Conservation (phyloP, 441 rosid species). For the Syzygium syzygioides region DNA sequence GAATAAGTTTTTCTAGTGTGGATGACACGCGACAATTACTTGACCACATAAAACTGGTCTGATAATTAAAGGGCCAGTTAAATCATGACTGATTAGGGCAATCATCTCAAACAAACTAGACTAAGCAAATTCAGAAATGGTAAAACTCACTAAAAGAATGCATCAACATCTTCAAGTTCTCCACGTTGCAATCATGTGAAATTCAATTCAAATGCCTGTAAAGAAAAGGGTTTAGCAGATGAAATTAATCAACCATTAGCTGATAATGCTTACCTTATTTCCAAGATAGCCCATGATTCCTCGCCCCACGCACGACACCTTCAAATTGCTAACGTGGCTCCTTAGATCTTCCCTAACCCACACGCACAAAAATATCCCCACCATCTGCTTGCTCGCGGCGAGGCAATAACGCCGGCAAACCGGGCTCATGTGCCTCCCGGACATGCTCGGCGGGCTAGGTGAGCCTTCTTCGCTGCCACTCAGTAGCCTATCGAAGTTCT, state of each 20-base stretch:
- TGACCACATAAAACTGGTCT: neutral
- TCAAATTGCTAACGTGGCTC: slow-evolving; percentile 46
- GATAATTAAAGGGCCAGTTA: neutral
- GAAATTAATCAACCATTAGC: neutral
- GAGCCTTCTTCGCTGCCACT: slow-evolving; percentile 13
- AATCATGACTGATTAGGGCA: neutral
- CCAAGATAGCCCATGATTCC: slow-evolving; percentile 98
- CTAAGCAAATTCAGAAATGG: neutral
- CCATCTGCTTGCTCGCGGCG: slow-evolving; percentile 95
- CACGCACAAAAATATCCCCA: slow-evolving; percentile 78
- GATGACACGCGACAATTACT: neutral
- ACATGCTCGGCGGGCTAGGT: slow-evolving; percentile 11
- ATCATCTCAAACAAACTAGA: neutral
- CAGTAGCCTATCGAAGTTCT: slow-evolving; percentile 19
- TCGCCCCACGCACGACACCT: slow-evolving; percentile 90
- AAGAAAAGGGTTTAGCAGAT: neutral
- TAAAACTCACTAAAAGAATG: neutral
- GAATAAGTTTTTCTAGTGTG: neutral
- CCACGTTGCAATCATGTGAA: neutral
- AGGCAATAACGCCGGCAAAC: slow-evolving; percentile 33
- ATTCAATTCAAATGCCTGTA: neutral
- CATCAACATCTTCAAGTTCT: neutral
- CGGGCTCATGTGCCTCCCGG: slow-evolving; percentile 12
- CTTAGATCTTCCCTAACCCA: slow-evolving; percentile 74
- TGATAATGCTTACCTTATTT: slow-evolving; percentile 51